Base-by-base conservation (phyloP, 352 stramenopile genomes). In the Phytophthora litchii region DNA sequence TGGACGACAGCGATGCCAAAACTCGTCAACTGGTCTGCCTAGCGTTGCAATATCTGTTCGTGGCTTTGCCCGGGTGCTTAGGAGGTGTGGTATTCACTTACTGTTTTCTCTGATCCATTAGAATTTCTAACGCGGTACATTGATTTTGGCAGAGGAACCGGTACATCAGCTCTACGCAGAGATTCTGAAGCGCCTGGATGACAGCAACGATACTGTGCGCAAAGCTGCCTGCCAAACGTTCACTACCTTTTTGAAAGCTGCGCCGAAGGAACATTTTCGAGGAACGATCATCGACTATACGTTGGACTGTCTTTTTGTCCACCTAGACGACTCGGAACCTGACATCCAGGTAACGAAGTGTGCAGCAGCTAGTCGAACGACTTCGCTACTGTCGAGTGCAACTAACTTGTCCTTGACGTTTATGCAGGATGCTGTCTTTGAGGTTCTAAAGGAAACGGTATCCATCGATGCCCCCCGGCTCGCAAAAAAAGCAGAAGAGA, bases 241-340 rank as follows among this genome's bases (percentile, higher is more conserved):
- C 60, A 80, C 65, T 20, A 92, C 82, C 11, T 97, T 97, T 42
- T 70, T 97, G n/a, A 76, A 72, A 45, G 83, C 86, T 21, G 86
- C 91, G 16, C 85, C 89, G 3, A 91, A 89, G 52, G 65, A 86
- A 52, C 86, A 97, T 52, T 94, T 97, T 49, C 70, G 66, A 57
- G 90, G 91, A 58, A 96, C 89, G 12, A 91, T 96, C 55, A 89
- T 97, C 59, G 77, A 97, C 50, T 97, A 96, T 67, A 85, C 89
- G 27, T 70, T 94, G 47, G 91, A 97, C 60, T 92, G 88, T 42
- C 70, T 97, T 34, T 94, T 97, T 60, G 85, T 97, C 36, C 91
- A 97, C 59, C 64, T 97, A 16, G 91, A 97, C 53, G 91, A 97
- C 58, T 77, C 88, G 2, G 91, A 97, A 19, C 62, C 72, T 16